Percentiles rank a stretch among this genome's conserved stretches.
These are phyloP conservation scores for Debaryomycetaceae sp. DNA, from an alignment of 1,139 yeast genomes.

Conservation along the genomic window DNA sequence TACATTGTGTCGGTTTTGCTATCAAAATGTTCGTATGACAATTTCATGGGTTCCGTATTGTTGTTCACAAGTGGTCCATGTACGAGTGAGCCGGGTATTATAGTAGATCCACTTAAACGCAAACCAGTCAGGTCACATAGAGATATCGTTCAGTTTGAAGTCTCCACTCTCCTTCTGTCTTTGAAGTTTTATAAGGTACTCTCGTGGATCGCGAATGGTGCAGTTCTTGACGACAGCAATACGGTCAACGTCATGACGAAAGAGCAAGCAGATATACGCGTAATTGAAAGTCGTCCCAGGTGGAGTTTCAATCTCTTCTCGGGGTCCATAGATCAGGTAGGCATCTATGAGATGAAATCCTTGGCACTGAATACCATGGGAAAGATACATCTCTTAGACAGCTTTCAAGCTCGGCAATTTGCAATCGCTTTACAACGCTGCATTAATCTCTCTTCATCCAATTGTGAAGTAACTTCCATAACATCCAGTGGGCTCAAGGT, in stretches of 20 bases:
- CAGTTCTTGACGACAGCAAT: slow-evolving; percentile 13
- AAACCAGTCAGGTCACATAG: slow-evolving; percentile 29
- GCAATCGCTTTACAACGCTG: slow-evolving; percentile 5
- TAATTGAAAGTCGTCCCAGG: slow-evolving; percentile 17
- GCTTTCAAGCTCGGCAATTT: slow-evolving; percentile 23
- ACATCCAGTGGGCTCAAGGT: slow-evolving; percentile 33
- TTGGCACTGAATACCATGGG: slow-evolving; percentile 31
- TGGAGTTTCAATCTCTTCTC: slow-evolving; percentile 31
- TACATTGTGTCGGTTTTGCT: slow-evolving; percentile 21
- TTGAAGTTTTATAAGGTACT: slow-evolving; percentile 28
- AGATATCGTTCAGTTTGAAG: slow-evolving; percentile 28
- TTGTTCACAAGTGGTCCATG: slow-evolving; percentile 36
- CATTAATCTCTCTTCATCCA: slow-evolving; percentile 5
- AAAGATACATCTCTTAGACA: slow-evolving; percentile 20
- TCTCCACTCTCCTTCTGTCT: slow-evolving; percentile 22
- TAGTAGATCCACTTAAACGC: slow-evolving; percentile 16
- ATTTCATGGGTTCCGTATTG: slow-evolving; percentile 23
- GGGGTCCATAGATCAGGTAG: slow-evolving; percentile 41
- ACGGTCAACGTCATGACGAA: slow-evolving; percentile 15
- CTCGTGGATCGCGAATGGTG: slow-evolving; percentile 30
- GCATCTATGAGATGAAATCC: slow-evolving; percentile 37
- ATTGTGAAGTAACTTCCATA: slow-evolving; percentile 22
- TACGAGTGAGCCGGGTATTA: slow-evolving; percentile 31
- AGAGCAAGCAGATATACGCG: slow-evolving; percentile 24
- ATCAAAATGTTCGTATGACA: slow-evolving; percentile 13